Evolutionary conservation across 805 yeast species (phyloP), one percentile per base, ranked within the genome.

Genomic region (Suhomyces faveliae): DNA sequence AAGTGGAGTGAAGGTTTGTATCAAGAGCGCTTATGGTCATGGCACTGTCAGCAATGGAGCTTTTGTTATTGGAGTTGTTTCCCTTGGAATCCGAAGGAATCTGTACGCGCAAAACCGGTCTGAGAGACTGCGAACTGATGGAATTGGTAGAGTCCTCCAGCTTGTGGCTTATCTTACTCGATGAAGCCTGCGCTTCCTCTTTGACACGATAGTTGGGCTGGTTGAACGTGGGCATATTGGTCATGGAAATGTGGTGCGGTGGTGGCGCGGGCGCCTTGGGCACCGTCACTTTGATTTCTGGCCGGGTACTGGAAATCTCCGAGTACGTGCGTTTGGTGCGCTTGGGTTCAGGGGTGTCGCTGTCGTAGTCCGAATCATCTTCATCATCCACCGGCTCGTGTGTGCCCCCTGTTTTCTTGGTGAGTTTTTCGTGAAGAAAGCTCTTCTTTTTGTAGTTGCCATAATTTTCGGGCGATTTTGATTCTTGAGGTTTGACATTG

Each of bases 91-190:
- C 80, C 4, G 68, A 69, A 1, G 89, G 89, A n/a, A 84, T 84
- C 54, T 81, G 82, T 9, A 84, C 84, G 47, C 87, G 64, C 40
- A 84, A 64, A 1, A 83, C 74, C 1, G 89, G 89, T 50, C 89
- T 64, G 42, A 53, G 59, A 51, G 55, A 56, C 50, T 57, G 59
- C 23, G 52, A 54, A 40, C 55, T 47, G 27, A 49, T 45, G 13
- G 53, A 43, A 30, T 37, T 51, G 29, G 40, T 24, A 10, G 57
- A 49, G 20, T 53, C 57, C 11, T 47, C 57, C n/a, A 51, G 47
- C 22, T 53, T 51, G 33, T 49, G 52, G 21, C 15, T 13, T 8
- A 22, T n/a, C 8, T 29, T 42, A 15, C 13, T 25, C 9, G 21
- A 19, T 5, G 12, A 13, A 8, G 35, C 23, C 23, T 6, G 19